Evolutionary conservation across 108 stramenopile genomes (phyloP).

Genomic region (Epithemia pelagica): DNA sequence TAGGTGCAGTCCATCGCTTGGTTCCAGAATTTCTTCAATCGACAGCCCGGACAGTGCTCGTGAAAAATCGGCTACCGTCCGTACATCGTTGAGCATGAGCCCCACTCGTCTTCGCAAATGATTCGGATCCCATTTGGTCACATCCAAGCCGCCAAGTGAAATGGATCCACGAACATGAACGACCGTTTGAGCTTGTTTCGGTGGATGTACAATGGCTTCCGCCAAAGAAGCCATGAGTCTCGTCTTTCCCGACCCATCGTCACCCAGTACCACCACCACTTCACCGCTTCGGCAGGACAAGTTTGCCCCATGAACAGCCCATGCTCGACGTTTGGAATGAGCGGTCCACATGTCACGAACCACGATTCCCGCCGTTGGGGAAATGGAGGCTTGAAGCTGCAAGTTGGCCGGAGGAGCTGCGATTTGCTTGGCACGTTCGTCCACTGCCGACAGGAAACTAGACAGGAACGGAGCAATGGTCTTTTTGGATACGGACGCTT

Average conservation of each 20-base stretch:
- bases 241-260: slow-evolving; percentile 70
- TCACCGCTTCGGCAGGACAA: slow-evolving; percentile 65
- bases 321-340: slow-evolving; percentile 60
- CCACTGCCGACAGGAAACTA: slow-evolving; percentile 30
- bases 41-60: slow-evolving; percentile 53
- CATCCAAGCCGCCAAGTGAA: slow-evolving; percentile 58
- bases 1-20: slow-evolving; percentile 25
- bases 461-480: slow-evolving; percentile 36
- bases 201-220: slow-evolving; percentile 59
- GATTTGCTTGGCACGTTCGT: slow-evolving; percentile 33
- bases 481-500: slow-evolving; percentile 16
- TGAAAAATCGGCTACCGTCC: slow-evolving; percentile 56
- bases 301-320: slow-evolving; percentile 79
- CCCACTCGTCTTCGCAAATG: slow-evolving; percentile 65
- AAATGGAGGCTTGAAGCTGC: slow-evolving; percentile 47
- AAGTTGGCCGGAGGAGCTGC: slow-evolving; percentile 11
- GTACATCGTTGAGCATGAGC: slow-evolving; percentile 67
- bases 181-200: slow-evolving; percentile 49
- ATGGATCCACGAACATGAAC: slow-evolving; percentile 64
- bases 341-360: slow-evolving; percentile 83
- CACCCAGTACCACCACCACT: slow-evolving; percentile 64
- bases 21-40: slow-evolving; percentile 81
- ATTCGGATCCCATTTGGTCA: slow-evolving; percentile 63
- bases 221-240: slow-evolving; percentile 71
- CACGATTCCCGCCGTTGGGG: slow-evolving; percentile 53